phyloP scores from a whole-genome alignment of 1,139 yeast genomes.

The Hansenula sp. region DNA sequence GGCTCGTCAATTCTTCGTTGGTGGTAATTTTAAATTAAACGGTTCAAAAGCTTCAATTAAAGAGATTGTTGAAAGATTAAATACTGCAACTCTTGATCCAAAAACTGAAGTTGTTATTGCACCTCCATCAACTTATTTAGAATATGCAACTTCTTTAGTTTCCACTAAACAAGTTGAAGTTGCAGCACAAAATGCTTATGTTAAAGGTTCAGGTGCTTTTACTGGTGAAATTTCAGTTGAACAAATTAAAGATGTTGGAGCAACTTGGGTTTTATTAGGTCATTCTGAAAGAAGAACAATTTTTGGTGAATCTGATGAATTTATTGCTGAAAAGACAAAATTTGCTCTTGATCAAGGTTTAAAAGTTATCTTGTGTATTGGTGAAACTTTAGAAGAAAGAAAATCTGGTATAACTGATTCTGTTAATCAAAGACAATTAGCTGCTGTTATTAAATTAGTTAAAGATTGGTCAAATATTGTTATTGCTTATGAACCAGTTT shows the following conservation, averaged over 20 bases:
- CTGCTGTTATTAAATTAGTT: conserved; percentile 79
- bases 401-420: conserved; percentile 80
- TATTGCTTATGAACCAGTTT: conserved; percentile 98
- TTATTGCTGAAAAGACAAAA: conserved; percentile 91
- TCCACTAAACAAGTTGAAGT: conserved; percentile 70
- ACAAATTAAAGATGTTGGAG: conserved; percentile 88
- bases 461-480: conserved; percentile 92
- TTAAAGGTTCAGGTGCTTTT: conserved; percentile 91
- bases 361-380: conserved; percentile 91
- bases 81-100: conserved; percentile 68
- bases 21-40: conserved; percentile 99
- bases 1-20: conserved; percentile 96
- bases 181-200: conserved; percentile 88
- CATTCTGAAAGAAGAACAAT: conserved; percentile 99
- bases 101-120: conserved; percentile 85
- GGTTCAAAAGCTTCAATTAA: conserved; percentile 87
- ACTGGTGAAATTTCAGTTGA: conserved; percentile 95
- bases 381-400: conserved; percentile 96
- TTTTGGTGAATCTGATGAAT: conserved; percentile 85
- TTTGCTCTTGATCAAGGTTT: conserved; percentile 88
- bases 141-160: conserved; percentile 65
- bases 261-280: conserved; percentile 93
- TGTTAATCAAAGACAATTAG: conserved; percentile 86
- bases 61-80: conserved; percentile 77
- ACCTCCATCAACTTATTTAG: conserved; percentile 93